These are phyloP conservation scores for Coniochaeta prunicola DNA, from an alignment of 2,329 filamentous ascomycete genomes.

Conservation along the genomic window DNA sequence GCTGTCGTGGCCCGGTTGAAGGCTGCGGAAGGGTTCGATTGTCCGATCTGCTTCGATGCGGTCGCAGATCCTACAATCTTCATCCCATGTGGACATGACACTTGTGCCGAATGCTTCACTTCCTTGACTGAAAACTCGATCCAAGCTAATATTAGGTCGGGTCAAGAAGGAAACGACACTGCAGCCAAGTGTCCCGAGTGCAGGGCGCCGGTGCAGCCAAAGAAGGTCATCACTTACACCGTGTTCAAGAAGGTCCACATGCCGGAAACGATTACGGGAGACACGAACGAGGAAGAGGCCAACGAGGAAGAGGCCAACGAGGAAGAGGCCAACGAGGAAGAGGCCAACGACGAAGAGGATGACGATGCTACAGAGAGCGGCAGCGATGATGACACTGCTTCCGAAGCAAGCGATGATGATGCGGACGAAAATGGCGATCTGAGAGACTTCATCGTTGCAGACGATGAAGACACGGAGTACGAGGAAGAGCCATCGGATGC, in stretches of 20 bases:
- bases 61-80: constrained; percentile 70
- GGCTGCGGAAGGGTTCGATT: constrained; percentile 57
- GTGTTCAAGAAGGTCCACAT: constrained; percentile 69
- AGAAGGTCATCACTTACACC: constrained; percentile 65
- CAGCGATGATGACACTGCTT: constrained; percentile 17
- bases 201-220: constrained; percentile 57
- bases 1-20: constrained; percentile 63
- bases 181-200: constrained; percentile 67
- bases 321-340: constrained; percentile 15
- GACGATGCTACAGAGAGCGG: constrained; percentile 13
- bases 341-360: constrained; percentile 20
- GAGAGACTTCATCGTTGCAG: constrained; percentile 46
- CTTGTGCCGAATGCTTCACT: constrained; percentile 70
- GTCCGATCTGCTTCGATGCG: constrained; percentile 75
- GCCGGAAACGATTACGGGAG: constrained; percentile 34
- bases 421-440: constrained; percentile 30
- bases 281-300: constrained; percentile 25
- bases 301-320: constrained; percentile 6
- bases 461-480: constrained; percentile 24
- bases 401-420: constrained; percentile 12
- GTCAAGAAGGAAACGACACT: constrained; percentile 41
- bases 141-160: constrained; percentile 47
- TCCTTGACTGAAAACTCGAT: constrained; percentile 56
- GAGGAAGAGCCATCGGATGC: constrained; percentile 15
- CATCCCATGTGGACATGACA: constrained; percentile 75